These are phyloP conservation scores for Exophiala phaeomuriformis DNA, from an alignment of 2,329 filamentous ascomycete species.

Conservation along the genomic window DNA sequence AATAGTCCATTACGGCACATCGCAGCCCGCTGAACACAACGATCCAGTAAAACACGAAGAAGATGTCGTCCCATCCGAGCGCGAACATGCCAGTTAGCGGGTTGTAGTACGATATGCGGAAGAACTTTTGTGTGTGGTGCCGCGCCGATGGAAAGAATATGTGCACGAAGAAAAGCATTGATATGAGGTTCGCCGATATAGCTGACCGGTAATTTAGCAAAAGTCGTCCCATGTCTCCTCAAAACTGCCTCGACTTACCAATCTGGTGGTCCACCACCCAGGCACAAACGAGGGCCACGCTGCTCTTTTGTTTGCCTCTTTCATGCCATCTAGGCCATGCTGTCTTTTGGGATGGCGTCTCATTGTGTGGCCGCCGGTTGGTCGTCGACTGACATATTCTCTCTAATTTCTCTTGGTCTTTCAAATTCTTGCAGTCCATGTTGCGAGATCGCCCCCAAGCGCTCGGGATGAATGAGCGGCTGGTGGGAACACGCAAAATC, in stretches of 20 bases:
- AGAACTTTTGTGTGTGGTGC: constrained; percentile 76
- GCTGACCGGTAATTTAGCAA: constrained; percentile 43
- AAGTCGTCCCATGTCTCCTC: background rate
- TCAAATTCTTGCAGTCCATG: constrained; percentile 4
- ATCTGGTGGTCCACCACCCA: constrained; percentile 29
- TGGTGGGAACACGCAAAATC: background rate
- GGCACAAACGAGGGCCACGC: constrained; percentile 22
- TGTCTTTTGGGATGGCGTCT: constrained; percentile 26
- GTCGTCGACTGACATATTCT: background rate
- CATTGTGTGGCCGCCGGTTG: constrained; percentile 21
- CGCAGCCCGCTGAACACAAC: constrained; percentile 81
- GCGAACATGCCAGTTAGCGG: constrained; percentile 60
- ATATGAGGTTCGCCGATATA: constrained; percentile 76
- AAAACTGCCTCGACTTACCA: constrained; percentile 17
- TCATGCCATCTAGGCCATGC: constrained; percentile 25
- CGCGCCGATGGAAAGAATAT: constrained; percentile 73
- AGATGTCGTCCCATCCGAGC: constrained; percentile 70
- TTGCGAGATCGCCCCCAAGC: background rate
- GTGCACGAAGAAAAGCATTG: constrained; percentile 75
- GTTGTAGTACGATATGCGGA: constrained; percentile 78
- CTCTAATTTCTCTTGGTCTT: constrained; percentile 21
- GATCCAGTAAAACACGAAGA: constrained; percentile 69
- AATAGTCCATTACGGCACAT: constrained; percentile 77
- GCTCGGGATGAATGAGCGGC: background rate
- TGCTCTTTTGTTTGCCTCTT: constrained; percentile 26